Percentiles rank a stretch among this genome's conserved stretches.
Conservation (phyloP, 2,329 filamentous ascomycete species). For the Sarocladium oryzae region DNA sequence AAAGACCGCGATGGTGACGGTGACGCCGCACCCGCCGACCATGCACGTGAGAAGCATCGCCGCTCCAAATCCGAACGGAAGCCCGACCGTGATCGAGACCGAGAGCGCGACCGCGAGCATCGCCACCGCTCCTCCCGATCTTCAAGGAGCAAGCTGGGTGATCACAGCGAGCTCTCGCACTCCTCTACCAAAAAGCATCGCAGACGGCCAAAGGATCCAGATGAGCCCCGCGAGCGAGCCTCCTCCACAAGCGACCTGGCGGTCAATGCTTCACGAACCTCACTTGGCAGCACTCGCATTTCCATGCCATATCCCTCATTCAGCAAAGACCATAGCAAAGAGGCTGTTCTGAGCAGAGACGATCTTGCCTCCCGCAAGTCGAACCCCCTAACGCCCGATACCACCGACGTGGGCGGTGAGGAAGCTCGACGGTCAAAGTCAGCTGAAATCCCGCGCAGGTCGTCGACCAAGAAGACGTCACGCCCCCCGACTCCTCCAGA, state of each 20-base stretch:
- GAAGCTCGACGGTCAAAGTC: slow-evolving; percentile 37
- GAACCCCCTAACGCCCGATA: slow-evolving; percentile 59
- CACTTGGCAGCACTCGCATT: slow-evolving; percentile 36
- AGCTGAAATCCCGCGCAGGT: slow-evolving; percentile 33
- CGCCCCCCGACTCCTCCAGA: slow-evolving; percentile 59
- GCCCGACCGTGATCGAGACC: slow-evolving; percentile 23
- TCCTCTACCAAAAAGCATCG: slow-evolving; percentile 28
- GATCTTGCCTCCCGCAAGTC: slow-evolving; percentile 31
- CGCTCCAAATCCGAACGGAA: slow-evolving; percentile 34
- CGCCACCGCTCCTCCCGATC: slow-evolving; percentile 35
- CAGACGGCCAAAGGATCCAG: slow-evolving; percentile 24
- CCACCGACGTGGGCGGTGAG: slow-evolving; percentile 55
- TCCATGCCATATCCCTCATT: slow-evolving; percentile 72
- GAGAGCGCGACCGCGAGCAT: slow-evolving; percentile 18
- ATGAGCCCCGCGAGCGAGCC: slow-evolving; percentile 18
- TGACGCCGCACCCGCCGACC: slow-evolving; percentile 22
- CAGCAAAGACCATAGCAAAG: slow-evolving; percentile 88
- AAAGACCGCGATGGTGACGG: slow-evolving; percentile 36
- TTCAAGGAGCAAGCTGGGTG: slow-evolving; percentile 33
- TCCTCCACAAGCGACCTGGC: slow-evolving; percentile 43
- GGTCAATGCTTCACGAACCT: slow-evolving; percentile 36
- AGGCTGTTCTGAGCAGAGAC: slow-evolving; percentile 63
- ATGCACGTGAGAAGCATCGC: slow-evolving; percentile 32
- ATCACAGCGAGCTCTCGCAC: slow-evolving; percentile 34
- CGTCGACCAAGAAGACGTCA: slow-evolving; percentile 29